phyloP scores from a whole-genome alignment of 1,284 basidiomycete genomes.

The Hypsizygus ulmarius region DNA sequence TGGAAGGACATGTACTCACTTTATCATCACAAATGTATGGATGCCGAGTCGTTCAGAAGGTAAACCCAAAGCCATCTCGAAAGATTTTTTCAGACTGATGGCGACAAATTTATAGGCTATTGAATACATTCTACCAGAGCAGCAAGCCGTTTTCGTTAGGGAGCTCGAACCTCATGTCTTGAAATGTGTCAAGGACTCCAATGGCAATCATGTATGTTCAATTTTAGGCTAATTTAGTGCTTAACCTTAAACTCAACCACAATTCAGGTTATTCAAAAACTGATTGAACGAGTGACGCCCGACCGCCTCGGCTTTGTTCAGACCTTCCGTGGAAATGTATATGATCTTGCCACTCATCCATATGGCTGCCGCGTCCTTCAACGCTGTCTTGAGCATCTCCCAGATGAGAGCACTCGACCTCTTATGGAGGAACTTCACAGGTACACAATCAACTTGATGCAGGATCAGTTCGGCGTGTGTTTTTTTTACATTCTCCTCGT shows the following conservation, averaged over 20 bases:
- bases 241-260: conserved; percentile 8
- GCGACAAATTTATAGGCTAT: conserved; percentile 63
- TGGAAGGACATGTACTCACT: conserved; percentile 78
- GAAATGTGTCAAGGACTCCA: conserved; percentile 88
- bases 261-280: conserved; percentile 75
- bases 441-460: conserved; percentile 70
- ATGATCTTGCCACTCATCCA: conserved; percentile 83
- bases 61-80: conserved; percentile 23
- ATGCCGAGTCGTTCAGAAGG: conserved; percentile 90
- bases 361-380: conserved; percentile 97
- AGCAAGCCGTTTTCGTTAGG: conserved; percentile 72
- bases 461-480: conserved; percentile 86
- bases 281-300: conserved; percentile 79
- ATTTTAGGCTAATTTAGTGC: background rate
- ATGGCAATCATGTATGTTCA: conserved; percentile 87
- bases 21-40: conserved; percentile 95
- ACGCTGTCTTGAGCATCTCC: conserved; percentile 86
- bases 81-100: background rate
- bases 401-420: conserved; percentile 63
- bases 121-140: conserved; percentile 76
- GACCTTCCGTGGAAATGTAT: conserved; percentile 82
- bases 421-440: conserved; percentile 86
- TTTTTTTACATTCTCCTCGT: background rate
- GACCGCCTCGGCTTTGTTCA: conserved; percentile 77
- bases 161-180: conserved; percentile 85